Percentiles rank a stretch among this genome's conserved stretches.
Evolutionary conservation across 2,329 filamentous ascomycete species (phyloP).

Genomic region (Colletotrichum sp.): DNA sequence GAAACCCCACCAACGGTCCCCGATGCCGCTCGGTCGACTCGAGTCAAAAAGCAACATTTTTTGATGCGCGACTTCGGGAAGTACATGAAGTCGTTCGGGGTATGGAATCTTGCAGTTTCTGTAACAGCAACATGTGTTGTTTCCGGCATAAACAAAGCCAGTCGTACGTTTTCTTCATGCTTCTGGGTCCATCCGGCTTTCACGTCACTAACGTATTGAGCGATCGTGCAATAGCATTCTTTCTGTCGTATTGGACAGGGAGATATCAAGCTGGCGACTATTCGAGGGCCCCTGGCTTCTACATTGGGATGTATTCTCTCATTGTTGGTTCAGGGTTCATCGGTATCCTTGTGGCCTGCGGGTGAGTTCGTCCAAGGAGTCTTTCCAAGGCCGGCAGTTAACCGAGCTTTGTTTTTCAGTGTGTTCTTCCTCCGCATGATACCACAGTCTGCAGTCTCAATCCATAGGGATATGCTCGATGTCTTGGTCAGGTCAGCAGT

Average conservation of each 20-base stretch:
- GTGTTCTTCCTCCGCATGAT: background rate
- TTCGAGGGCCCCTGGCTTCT: background rate
- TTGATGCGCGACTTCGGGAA: background rate
- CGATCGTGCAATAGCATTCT: background rate
- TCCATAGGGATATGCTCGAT: background rate
- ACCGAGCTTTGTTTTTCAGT: background rate
- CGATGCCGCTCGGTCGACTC: background rate
- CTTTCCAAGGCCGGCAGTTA: background rate
- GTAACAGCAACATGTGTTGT: background rate
- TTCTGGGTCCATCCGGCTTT: background rate
- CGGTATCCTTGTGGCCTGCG: background rate
- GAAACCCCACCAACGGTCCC: background rate
- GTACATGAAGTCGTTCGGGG: background rate
- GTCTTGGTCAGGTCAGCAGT: background rate
- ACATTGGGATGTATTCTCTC: background rate
- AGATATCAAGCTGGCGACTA: background rate
- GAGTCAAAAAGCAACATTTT: background rate
- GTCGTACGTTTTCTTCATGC: background rate
- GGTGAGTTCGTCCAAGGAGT: background rate
- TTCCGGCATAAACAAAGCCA: background rate
- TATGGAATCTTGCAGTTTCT: background rate
- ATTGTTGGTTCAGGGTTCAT: background rate
- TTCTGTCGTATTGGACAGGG: background rate
- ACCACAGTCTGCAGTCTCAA: background rate
- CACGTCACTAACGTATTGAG: background rate